Conservation (phyloP, 2,329 filamentous ascomycete species). For the Epichloe scottii region DNA sequence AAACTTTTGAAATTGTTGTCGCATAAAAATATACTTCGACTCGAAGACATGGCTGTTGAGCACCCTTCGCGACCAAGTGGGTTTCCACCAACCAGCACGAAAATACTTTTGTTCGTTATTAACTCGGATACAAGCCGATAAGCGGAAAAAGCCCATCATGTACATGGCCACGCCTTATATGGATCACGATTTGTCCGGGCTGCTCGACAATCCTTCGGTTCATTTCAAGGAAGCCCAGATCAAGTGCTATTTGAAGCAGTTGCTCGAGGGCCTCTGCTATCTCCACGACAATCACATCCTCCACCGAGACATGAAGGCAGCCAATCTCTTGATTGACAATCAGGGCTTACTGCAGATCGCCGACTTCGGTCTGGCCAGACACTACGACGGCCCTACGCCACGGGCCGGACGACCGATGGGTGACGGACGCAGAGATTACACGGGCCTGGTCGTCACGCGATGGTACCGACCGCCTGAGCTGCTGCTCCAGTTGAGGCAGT, state of each 20-base stretch:
- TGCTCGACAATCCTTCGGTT: slow-evolving; percentile 89
- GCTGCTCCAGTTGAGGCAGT: slow-evolving; percentile 72
- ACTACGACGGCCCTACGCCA: slow-evolving; percentile 79
- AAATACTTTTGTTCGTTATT: not conserved
- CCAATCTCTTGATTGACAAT: slow-evolving; percentile 94
- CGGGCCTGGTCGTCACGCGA: slow-evolving; percentile 86
- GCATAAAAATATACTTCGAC: slow-evolving; percentile 71
- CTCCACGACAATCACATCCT: slow-evolving; percentile 83
- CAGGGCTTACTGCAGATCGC: slow-evolving; percentile 88
- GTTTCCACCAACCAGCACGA: slow-evolving; percentile 10
- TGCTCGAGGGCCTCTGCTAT: slow-evolving; percentile 81
- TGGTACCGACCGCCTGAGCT: slow-evolving; percentile 97
- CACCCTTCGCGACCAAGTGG: slow-evolving; percentile 48
- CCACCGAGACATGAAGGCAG: slow-evolving; percentile 97
- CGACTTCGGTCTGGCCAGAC: slow-evolving; percentile 87
- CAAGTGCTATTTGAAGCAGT: slow-evolving; percentile 93
- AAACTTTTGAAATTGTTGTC: slow-evolving; percentile 93
- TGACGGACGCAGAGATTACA: slow-evolving; percentile 81
- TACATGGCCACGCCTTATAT: slow-evolving; percentile 99
- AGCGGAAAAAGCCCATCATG: slow-evolving; percentile 73
- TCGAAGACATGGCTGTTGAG: slow-evolving; percentile 96
- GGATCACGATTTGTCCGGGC: slow-evolving; percentile 95
- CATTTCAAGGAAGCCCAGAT: slow-evolving; percentile 81
- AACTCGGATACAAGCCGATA: slow-evolving; percentile 42
- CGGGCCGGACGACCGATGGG: slow-evolving; percentile 67